A percentile compares a stretch with the other conserved stretches of the same genome.
Evolutionary conservation across 306 rosid species (phyloP).

Genomic region (Quercus aquifolioides): DNA sequence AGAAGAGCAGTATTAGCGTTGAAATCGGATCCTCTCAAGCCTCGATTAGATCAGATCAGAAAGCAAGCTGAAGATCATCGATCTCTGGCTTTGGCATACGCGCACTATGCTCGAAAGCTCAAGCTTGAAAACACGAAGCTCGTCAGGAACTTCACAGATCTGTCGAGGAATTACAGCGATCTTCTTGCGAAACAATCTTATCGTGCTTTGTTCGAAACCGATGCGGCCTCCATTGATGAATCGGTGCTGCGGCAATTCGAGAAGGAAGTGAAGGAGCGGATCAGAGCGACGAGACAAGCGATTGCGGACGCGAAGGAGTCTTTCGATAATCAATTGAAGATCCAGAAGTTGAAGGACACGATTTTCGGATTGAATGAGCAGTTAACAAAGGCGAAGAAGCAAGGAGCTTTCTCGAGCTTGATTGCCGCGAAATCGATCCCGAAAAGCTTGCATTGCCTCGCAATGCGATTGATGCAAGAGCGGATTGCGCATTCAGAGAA

Average conservation of each 20-base stretch:
- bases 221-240: conserved; percentile 59
- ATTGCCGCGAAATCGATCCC: conserved; percentile 90
- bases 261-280: conserved; percentile 90
- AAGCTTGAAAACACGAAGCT: conserved; percentile 91
- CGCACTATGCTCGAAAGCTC: conserved; percentile 80
- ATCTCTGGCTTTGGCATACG: conserved; percentile 64
- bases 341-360: conserved; percentile 91
- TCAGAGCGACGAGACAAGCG: conserved; percentile 75
- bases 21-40: conserved; percentile 90
- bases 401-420: conserved; percentile 90
- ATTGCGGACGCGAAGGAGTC: conserved; percentile 85
- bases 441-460: conserved; percentile 68
- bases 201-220: conserved; percentile 48
- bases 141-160: conserved; percentile 77
- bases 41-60: conserved; percentile 86
- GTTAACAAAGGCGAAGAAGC: conserved; percentile 83
- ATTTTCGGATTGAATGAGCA: conserved; percentile 86
- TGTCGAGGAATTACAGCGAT: conserved; percentile 71
- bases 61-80: conserved; percentile 94
- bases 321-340: conserved; percentile 89
- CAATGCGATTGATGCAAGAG: conserved; percentile 78
- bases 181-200: conserved; percentile 64
- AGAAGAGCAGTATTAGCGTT: conserved; percentile 71
- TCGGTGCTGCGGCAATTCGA: conserved; percentile 71
- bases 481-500: conserved; percentile 64